A percentile compares a stretch with the other conserved stretches of the same genome.
These are phyloP conservation scores for Ophiostoma ips DNA, from an alignment of 2,329 filamentous ascomycete species.

Conservation along the genomic window DNA sequence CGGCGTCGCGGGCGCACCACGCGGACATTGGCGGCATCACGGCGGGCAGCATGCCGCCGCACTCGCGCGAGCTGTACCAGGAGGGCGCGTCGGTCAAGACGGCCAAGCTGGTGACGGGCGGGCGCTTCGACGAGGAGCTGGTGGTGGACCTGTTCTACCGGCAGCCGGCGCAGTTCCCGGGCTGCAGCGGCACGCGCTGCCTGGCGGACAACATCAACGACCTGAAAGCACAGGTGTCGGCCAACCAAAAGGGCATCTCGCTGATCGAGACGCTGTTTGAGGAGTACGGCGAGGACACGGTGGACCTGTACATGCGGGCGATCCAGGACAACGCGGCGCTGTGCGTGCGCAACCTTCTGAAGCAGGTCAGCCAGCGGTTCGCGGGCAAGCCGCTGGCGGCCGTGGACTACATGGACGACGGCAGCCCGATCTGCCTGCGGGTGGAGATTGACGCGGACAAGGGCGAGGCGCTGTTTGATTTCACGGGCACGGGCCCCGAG, in stretches of 20 bases:
- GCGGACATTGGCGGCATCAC: conserved; percentile 76
- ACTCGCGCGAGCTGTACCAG: conserved; percentile 50
- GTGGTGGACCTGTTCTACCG: conserved; percentile 58
- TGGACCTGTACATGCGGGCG: conserved; percentile 71
- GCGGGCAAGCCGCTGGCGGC: conserved; percentile 58
- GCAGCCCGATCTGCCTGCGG: conserved; percentile 60
- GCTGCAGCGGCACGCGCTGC: conserved; percentile 66
- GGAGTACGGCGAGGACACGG: conserved; percentile 64
- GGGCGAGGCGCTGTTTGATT: conserved; percentile 67
- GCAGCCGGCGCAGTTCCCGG: conserved; percentile 60
- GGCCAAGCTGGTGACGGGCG: conserved; percentile 61
- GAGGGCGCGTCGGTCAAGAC: conserved; percentile 52
- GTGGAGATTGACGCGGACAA: conserved; percentile 61
- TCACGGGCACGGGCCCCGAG: conserved; percentile 60
- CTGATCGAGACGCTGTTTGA: conserved; percentile 61
- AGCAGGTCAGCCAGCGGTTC: conserved; percentile 49
- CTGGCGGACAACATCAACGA: conserved; percentile 76
- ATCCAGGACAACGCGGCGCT: conserved; percentile 72
- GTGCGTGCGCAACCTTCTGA: conserved; percentile 60
- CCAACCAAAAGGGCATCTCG: conserved; percentile 74
- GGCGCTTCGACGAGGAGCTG: conserved; percentile 63
- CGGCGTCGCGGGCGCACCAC: conserved; percentile 67
- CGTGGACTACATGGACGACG: conserved; percentile 78
- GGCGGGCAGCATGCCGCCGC: conserved; percentile 70
- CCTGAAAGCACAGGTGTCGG: conserved; percentile 73